phyloP scores from a whole-genome alignment of 139 green algal genomes.

The Dunaliella sp. region DNA sequence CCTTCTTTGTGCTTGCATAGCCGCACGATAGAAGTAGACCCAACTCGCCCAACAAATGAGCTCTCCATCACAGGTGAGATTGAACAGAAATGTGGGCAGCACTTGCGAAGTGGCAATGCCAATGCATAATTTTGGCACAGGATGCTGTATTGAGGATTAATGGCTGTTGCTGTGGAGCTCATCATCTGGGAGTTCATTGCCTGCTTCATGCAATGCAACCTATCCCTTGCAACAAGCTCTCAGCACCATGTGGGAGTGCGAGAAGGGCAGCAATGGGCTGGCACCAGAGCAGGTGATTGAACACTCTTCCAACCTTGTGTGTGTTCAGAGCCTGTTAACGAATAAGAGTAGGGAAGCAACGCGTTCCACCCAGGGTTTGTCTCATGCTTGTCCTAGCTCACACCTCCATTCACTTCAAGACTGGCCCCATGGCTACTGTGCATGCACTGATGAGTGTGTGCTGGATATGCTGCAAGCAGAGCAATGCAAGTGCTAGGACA shows the following conservation, averaged over 20 bases:
- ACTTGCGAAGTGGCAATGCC: neutral
- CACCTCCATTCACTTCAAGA: too few species aligned
- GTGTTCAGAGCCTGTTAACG: too few species aligned
- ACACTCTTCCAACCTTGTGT: too few species aligned
- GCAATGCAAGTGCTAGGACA: too few species aligned
- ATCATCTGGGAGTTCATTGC: neutral
- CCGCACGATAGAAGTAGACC: conserved; percentile 26
- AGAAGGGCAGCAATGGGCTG: neutral
- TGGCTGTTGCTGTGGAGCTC: neutral
- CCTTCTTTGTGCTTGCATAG: conserved; percentile 67
- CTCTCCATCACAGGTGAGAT: conserved; percentile 43
- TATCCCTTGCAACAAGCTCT: neutral
- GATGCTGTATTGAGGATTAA: too few species aligned
- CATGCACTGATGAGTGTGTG: too few species aligned
- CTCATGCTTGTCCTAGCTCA: too few species aligned
- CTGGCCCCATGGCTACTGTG: too few species aligned
- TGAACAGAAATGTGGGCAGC: conserved; percentile 31
- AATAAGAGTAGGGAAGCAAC: too few species aligned
- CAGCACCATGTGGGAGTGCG: neutral
- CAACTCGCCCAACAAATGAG: conserved; percentile 46
- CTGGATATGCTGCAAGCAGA: too few species aligned
- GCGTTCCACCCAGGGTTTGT: too few species aligned
- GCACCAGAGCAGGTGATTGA: too few species aligned
- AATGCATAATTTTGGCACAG: neutral
- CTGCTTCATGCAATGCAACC: neutral